Evolutionary conservation across 331 rosid species (phyloP), one percentile per base, ranked within the genome.

Genomic region (Malus hybrid): DNA sequence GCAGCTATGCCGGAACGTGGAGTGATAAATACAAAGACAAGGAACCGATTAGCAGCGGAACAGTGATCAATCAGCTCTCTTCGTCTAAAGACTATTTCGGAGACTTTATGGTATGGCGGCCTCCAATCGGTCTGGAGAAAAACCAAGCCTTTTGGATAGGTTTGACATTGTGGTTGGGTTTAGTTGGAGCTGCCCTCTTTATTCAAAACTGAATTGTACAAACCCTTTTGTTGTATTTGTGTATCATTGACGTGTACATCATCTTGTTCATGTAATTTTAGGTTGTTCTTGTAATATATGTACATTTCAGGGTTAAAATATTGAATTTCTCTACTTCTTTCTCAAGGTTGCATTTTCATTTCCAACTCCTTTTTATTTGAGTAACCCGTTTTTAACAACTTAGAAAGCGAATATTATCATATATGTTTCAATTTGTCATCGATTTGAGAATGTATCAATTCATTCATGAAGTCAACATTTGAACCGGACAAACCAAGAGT

Each of bases 1-100:
- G 80, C 85, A 91, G 99, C 80, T 94, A 92, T 69, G 97, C 99
- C 2, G 96, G 80, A 83, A 83, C 97, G 61, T 95, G 99, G 99
- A 89, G 83, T 24, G 97, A 92, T 78, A 94, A 94, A 71, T 10
- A 90, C 90, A 95, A 92, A 83, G 89, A 89, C 88, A 85, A 76
- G 83, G 92, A 82, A 59, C 73, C 78, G 67, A 80, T 63, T 70
- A 85, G 67, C 69, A 78, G 72, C 39, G 88, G 96, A 64, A 61
- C 97, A 19, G 81, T 88, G 15, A 89, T 88, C 71, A 88, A 83
- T 82, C 97, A 93, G 73, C 85, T 89, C 65, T 84, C 99, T 20
- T 90, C 93, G 36, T 71, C 97, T 1, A 85, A 27, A 65, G 97
- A 95, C 82, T 90, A 83, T 82, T 88, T 92, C 22, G 93, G 77